phyloP scores from a whole-genome alignment of 2,329 filamentous ascomycete species.

The Teratosphaeria viscida region DNA sequence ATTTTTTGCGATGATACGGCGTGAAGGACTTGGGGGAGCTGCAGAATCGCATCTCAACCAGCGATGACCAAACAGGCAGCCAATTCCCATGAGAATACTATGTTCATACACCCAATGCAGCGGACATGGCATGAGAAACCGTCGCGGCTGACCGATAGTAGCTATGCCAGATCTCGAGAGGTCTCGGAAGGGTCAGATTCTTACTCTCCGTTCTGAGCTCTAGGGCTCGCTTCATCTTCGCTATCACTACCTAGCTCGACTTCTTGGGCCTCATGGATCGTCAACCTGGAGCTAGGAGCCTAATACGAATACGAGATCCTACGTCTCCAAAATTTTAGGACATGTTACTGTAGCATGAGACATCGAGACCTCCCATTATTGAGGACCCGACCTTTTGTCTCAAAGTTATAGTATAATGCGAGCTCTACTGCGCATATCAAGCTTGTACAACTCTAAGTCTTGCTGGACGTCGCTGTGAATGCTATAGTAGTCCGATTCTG shows the following conservation, averaged over 20 bases:
- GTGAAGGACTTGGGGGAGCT: too few species aligned
- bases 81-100: not conserved
- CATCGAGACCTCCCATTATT: not conserved
- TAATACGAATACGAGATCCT: not conserved
- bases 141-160: not conserved
- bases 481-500: not conserved
- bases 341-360: not conserved
- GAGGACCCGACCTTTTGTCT: not conserved
- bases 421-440: not conserved
- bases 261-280: not conserved
- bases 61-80: not conserved
- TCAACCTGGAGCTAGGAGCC: not conserved
- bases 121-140: not conserved
- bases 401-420: not conserved
- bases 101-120: not conserved
- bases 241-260: not conserved
- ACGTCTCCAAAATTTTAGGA: not conserved
- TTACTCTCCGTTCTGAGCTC: not conserved
- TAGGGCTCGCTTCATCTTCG: not conserved
- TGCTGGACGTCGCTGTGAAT: not conserved
- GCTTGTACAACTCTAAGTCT: not conserved
- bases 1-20: too few species aligned
- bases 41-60: not conserved
- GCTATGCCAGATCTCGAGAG: not conserved
- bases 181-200: not conserved